Evolutionary conservation across 768 basidiomycete genomes (phyloP).

Genomic region (Sporobolomyces phaffii): DNA sequence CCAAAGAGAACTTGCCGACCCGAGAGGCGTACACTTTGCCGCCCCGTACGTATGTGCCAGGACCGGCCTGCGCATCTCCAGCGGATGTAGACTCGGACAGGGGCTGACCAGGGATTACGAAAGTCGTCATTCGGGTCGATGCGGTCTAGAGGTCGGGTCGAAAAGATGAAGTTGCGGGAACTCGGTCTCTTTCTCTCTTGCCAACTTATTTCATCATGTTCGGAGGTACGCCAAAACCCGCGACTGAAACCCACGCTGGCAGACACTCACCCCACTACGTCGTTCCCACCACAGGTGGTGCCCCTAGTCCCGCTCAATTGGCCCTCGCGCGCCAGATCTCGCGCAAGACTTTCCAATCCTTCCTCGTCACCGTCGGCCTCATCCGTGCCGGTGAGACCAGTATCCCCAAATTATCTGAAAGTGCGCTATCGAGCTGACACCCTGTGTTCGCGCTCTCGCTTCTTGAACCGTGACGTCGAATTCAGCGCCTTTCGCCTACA

Average conservation of each 20-base stretch:
- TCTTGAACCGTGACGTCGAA: too few species aligned
- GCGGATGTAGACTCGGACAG: conserved; percentile 57
- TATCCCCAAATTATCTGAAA: background rate
- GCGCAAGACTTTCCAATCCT: conserved; percentile 7
- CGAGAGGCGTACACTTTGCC: conserved; percentile 64
- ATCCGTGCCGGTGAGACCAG: conserved; percentile 15
- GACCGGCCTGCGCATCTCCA: conserved; percentile 54
- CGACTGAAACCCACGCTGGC: background rate
- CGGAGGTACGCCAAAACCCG: background rate
- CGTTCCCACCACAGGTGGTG: background rate
- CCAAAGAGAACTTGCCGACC: conserved; percentile 58
- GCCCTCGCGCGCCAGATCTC: conserved; percentile 13
- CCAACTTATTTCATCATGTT: conserved; percentile 17
- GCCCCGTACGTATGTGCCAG: conserved; percentile 63
- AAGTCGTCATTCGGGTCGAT: conserved; percentile 43
- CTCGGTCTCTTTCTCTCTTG: background rate
- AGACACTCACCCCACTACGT: too few species aligned
- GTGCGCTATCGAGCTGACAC: too few species aligned
- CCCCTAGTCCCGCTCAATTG: conserved; percentile 27
- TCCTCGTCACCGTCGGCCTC: conserved; percentile 18
- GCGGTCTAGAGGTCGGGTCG: too few species aligned
- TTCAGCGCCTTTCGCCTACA: conserved; percentile 26
- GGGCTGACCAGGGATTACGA: conserved; percentile 72
- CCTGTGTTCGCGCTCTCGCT: too few species aligned
- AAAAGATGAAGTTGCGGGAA: background rate